These are phyloP conservation scores for Hyphodiscus sp. DNA, from an alignment of 2,329 filamentous ascomycete genomes.

Conservation along the genomic window DNA sequence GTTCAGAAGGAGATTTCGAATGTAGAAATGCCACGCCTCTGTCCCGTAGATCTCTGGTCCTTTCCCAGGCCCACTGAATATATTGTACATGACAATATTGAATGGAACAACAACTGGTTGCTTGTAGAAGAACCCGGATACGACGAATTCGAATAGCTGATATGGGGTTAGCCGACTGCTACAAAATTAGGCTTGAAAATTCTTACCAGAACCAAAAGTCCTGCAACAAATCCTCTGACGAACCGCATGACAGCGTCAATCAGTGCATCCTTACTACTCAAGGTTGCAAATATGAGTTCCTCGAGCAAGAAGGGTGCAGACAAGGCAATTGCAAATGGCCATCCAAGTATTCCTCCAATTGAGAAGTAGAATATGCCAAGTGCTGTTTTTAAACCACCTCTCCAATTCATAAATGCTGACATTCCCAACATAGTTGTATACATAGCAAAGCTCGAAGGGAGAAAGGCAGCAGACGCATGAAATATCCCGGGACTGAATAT, in stretches of 20 bases:
- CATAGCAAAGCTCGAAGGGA: constrained; percentile 97
- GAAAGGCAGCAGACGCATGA: constrained; percentile 77
- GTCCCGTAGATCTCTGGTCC: constrained; percentile 92
- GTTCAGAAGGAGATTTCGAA: constrained; percentile 84
- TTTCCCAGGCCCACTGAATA: constrained; percentile 70
- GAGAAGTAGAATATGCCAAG: constrained; percentile 89
- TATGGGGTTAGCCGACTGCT: constrained; percentile 22
- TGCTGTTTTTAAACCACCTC: constrained; percentile 69
- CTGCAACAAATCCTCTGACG: constrained; percentile 53
- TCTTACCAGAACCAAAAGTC: constrained; percentile 27
- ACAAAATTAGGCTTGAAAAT: not conserved
- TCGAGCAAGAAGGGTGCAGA: constrained; percentile 75
- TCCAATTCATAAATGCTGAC: constrained; percentile 86
- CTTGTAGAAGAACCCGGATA: constrained; percentile 83
- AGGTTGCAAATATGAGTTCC: constrained; percentile 54
- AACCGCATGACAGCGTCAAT: constrained; percentile 55
- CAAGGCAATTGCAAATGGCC: constrained; percentile 87
- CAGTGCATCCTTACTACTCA: constrained; percentile 52
- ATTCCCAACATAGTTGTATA: constrained; percentile 83
- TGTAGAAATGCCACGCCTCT: constrained; percentile 95
- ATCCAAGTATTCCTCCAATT: constrained; percentile 76
- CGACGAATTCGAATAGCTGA: constrained; percentile 60
- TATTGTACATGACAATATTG: constrained; percentile 95
- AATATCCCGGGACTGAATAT: constrained; percentile 87
- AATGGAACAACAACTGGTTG: constrained; percentile 71